Base-by-base conservation (phyloP, 1,284 basidiomycete genomes). In the Grifola frondosa region DNA sequence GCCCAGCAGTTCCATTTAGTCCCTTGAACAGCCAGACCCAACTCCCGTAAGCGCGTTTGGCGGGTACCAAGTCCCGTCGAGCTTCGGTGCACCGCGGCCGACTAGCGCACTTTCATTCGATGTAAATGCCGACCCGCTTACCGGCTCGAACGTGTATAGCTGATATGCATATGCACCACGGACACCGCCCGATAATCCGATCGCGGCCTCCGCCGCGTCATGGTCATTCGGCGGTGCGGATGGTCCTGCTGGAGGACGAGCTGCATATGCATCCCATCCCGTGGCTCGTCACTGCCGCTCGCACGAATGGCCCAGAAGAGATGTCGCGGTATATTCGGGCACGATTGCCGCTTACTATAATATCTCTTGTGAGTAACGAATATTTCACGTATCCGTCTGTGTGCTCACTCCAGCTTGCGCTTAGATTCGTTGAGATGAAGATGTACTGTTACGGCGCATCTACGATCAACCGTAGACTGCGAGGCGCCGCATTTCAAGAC, bases 401-500 rank as follows among this genome's bases (percentile, higher is more conserved):
- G 36, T 25, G 17, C 40, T 48, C n/a, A 50, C 45, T 49, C 11
- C 56, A 12, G 11, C 32, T 24, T 44, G 13, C 22, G 35, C 21
- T 4, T 67, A 79, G 93, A 97, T 99, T 53, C 85, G 96, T 20
- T 87, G 95, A 37, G 90, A 92, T 66, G 91, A 95, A 67, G 91
- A 95, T 43, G 62, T 76, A 2, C 66, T 95, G 1, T 77, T 94
- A 12, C 81, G 82, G 34, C 82, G 91, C 12, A 90, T 97, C 52
- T 99, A 99, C 66, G 94, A 98, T 62, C 90, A 44, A 66, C 65
- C 1, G 79, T 77, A 46, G 89, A 97, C 68, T 97, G 92, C 66
- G 88, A 92, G 59, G 89, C 88, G 20, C 96, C 96, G 0, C 88
- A 96, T 64, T 97, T 99, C 84, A 99, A 99, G 74, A 96, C 93